Evolutionary conservation across 345 rosid genomes (phyloP), one percentile per base, ranked within the genome.

Genomic region (Turritis glabra): DNA sequence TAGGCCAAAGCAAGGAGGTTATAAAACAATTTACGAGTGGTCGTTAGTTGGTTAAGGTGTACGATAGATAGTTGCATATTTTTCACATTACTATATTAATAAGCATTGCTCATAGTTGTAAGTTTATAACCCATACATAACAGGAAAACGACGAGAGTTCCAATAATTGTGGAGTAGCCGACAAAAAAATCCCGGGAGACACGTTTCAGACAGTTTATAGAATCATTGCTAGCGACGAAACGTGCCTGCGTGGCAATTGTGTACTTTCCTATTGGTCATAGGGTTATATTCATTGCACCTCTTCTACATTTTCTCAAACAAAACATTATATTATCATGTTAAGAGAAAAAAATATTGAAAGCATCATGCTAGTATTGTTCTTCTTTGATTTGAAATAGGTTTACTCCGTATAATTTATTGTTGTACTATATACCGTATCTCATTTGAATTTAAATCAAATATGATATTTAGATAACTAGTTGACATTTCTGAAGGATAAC

Each of bases 111-210:
- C 17, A 1, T 14, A 35, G 38, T 33, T 33, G 2, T 35, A 37
- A 37, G 40, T 37, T 10, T 35, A 35, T 11, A 37, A 37, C 40
- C 40, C 40, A 11, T 37, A 37, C 40, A 37, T 37, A 37, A 37
- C 40, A 37, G 21, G 44, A 47, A 61, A 53, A 61, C 79, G 74
- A 76, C 69, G 79, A 76, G 69, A 52, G 50, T 43, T 61, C 74
- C 74, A 69, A 69, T 76, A 68, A 69, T 52, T 61, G 69, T 43
- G 74, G 79, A 76, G 48, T 76, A 76, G 74, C 79, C 79, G 79
- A 76, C 79, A 69, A 66, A 60, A 70, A 76, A 13, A 69, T 61
- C 64, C 74, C 64, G 55, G 27, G 57, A 69, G 50, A 76, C 79
- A 76, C 79, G 74, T 52, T 75, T 75, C 37, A 50, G 79, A 75